Base-by-base conservation (phyloP, 2,329 filamentous ascomycete genomes). In the Penicillium sumatraense region DNA sequence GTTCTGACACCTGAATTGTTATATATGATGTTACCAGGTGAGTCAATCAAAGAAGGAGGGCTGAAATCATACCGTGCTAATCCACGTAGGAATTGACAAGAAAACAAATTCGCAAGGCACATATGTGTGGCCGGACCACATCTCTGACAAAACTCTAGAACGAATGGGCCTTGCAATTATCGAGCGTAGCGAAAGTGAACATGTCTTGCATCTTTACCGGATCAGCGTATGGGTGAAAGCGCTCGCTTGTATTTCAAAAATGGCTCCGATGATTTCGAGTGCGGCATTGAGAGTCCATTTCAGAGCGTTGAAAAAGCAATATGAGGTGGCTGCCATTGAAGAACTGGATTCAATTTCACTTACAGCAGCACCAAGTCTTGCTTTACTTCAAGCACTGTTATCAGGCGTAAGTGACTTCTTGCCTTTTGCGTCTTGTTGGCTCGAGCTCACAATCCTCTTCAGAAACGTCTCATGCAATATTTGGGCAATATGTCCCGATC, bases 81-180 rank as follows among this genome's bases (percentile, higher is more conserved):
- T 29, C 14, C 9, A 33, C 23, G 1, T 16, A 61, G 62, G 61
- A 7, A 21, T 54, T 5, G 60, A 64, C 33, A 60, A 47, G 21
- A 58, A 45, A 45, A 64, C 62, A 10, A 62, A 50, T 20, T 65
- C 61, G 3, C 61, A 64, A 20, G 60, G 58, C n/a, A 59, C 49
- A 26, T 26, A 59, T 10, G 29, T 36, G 20, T 65, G 64, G 64
- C 64, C 64, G 21, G 64, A 66, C 38, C 64, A 65, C 16, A 65
- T 66, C 13, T 60, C 61, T 3, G 50, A 63, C 36, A 60, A 46
- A n/a, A 51, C 53, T 10, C 23, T 66, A 29, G 64, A 64, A 38
- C 56, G 56, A 38, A 66, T 66, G 64, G 61, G 62, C 2, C 57
- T 65, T 23, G 61, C 61, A 5, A 65, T 66, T 21, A 61, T 66